These are phyloP conservation scores for Persicaria maculosa DNA, from an alignment of 148 eudicot species.

Conservation along the genomic window DNA sequence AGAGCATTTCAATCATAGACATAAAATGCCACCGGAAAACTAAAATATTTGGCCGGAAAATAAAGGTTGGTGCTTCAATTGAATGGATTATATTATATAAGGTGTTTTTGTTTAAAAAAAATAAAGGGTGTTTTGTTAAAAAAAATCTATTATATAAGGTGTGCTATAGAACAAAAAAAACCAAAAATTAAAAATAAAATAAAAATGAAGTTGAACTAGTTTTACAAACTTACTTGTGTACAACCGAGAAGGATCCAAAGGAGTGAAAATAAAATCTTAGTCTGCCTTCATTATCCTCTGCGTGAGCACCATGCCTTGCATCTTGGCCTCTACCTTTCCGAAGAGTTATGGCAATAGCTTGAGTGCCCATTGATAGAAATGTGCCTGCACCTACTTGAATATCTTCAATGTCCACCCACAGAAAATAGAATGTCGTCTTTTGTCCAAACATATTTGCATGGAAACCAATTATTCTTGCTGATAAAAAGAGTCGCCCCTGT, in stretches of 20 bases:
- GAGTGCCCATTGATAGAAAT: conserved; percentile 92
- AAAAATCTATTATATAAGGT: too few relatives aligned
- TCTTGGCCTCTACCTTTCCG: conserved; percentile 79
- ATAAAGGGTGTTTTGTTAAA: too few relatives aligned
- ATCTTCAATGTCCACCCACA: conserved; percentile 96
- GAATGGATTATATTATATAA: too few relatives aligned
- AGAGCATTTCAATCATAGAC: too few relatives aligned
- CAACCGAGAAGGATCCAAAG: conserved; percentile 74
- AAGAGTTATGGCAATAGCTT: conserved; percentile 71
- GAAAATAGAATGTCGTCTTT: conserved; percentile 85
- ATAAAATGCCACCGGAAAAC: too few relatives aligned
- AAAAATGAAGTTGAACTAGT: background rate
- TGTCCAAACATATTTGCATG: conserved; percentile 85
- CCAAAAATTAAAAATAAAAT: background rate
- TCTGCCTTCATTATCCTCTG: conserved; percentile 78
- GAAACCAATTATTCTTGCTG: conserved; percentile 89
- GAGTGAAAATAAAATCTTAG: conserved; percentile 87
- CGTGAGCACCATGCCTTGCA: conserved; percentile 93
- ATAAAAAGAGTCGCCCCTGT: conserved; percentile 94
- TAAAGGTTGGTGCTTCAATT: too few relatives aligned
- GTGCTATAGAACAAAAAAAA: too few relatives aligned
- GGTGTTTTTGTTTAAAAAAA: too few relatives aligned
- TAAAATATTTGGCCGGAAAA: too few relatives aligned
- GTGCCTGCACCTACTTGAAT: conserved; percentile 75
- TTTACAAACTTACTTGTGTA: conserved; percentile 50